Evolutionary conservation across 768 basidiomycete species (phyloP).

Genomic region (Paxillus involutus): DNA sequence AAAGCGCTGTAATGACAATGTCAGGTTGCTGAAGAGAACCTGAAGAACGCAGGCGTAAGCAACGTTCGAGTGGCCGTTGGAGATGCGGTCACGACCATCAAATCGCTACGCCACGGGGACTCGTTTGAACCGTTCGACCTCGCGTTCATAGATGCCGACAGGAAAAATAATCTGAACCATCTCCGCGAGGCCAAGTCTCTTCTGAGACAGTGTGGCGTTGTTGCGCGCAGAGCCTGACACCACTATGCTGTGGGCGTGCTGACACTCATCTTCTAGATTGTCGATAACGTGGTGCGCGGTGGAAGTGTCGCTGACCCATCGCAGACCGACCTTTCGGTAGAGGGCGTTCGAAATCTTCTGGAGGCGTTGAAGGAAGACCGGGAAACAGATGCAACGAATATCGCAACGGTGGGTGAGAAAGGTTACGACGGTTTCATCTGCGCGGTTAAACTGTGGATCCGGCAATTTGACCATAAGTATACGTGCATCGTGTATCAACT

Average conservation of each 20-base stretch:
- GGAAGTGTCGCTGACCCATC: constrained; percentile 46
- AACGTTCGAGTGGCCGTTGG: constrained; percentile 54
- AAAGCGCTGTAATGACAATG: constrained; percentile 3
- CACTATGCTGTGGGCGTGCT: neutral
- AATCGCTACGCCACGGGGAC: constrained; percentile 42
- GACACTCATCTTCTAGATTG: constrained; percentile 38
- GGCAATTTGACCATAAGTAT: neutral
- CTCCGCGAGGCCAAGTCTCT: constrained; percentile 63
- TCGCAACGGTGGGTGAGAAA: constrained; percentile 50
- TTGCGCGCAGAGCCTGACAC: constrained; percentile 34
- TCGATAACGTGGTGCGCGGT: constrained; percentile 60
- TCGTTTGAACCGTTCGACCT: constrained; percentile 51
- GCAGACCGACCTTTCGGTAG: constrained; percentile 32
- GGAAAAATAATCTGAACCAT: constrained; percentile 52
- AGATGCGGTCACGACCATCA: constrained; percentile 50
- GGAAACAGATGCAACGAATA: constrained; percentile 51
- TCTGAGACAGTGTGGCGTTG: constrained; percentile 57
- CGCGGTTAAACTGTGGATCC: constrained; percentile 25
- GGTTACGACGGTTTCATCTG: constrained; percentile 56
- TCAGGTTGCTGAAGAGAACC: constrained; percentile 59
- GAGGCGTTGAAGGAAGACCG: constrained; percentile 46
- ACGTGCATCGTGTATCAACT: neutral
- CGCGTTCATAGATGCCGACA: constrained; percentile 74
- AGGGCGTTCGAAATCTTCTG: constrained; percentile 50
- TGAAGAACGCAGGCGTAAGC: constrained; percentile 50